Evolutionary conservation across 2,329 filamentous ascomycete genomes (phyloP).

Genomic region (Paecilomyces sp.): DNA sequence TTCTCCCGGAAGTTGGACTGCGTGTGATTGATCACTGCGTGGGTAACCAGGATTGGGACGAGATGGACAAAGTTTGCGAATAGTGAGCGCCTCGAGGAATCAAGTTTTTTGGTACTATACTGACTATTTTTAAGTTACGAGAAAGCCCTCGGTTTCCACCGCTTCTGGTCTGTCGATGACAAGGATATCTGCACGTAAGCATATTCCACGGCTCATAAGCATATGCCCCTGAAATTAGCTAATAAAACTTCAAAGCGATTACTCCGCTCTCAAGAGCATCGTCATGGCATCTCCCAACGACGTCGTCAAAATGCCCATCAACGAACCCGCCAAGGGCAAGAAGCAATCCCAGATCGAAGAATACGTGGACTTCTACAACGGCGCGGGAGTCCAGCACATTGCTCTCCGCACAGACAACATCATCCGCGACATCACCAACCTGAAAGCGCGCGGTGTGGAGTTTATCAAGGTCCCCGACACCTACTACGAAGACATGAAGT

Average conservation of each 20-base stretch:
- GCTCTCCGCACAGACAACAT: conserved; percentile 79
- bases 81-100: conserved; percentile 38
- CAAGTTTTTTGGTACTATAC: not conserved
- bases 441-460: conserved; percentile 81
- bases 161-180: conserved; percentile 96
- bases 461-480: conserved; percentile 85
- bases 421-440: conserved; percentile 64
- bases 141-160: conserved; percentile 81
- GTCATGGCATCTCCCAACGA: conserved; percentile 86
- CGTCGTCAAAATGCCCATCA: conserved; percentile 95
- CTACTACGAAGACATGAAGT: conserved; percentile 74
- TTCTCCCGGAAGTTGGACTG: conserved; percentile 59
- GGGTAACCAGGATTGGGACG: conserved; percentile 92
- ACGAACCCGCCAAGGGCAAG: conserved; percentile 85
- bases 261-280: conserved; percentile 77
- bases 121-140: conserved; percentile 58
- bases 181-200: conserved; percentile 69
- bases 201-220: not conserved
- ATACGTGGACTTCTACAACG: conserved; percentile 82
- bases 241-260: conserved; percentile 50
- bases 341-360: conserved; percentile 94
- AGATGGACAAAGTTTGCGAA: conserved; percentile 63
- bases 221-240: conserved; percentile 3
- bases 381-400: conserved; percentile 88
- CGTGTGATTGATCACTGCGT: conserved; percentile 90